Evolutionary conservation across 768 basidiomycete genomes (phyloP), one percentile per base, ranked within the genome.

Genomic region (Lactarius tabidus): DNA sequence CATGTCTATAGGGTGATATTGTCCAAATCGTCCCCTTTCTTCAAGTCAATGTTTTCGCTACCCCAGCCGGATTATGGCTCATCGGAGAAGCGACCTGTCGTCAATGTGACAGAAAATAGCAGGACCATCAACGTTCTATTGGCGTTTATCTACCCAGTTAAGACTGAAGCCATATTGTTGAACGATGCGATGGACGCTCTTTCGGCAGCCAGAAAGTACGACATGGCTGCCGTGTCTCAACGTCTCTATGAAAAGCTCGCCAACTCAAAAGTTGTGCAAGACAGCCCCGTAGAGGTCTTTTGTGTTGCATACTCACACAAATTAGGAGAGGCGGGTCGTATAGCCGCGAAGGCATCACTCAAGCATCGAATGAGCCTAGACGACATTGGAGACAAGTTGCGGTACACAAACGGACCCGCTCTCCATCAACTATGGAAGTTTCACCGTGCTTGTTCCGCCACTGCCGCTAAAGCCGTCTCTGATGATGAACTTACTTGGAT

Each of bases 271-370:
- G 14, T 23, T 33, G 2, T 59, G 18, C 43, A 10, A 20, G 28
- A 62, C 38, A 43, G n/a, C 7, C 60, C 38, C 3, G 7, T 55
- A 10, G 29, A 36, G 54, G 61, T 39, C 14, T 62, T 62, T 17
- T 62, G 53, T 45, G n/a, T 10, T 6, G 54, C 41, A 6, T 48
- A 45, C 31, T 33, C 39, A 5, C 43, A 15, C 17, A 10, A 62
- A 45, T 28, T 62, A 39, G 31, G 43, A 56, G 54, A 55, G 8
- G 38, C 43, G 12, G 58, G 31, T n/a, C 57, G 57, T 15, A 7
- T 43, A 28, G 57, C 63, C 9, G 63, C 64, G 38, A 61, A 36
- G 29, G 55, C 55, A 36, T 66, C 59, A 39, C 55, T 61, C 23
- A 38, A 43, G 29, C n/a, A 39, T 35, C 41, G 35, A 23, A 14